Percentiles rank a stretch among this genome's conserved stretches.
phyloP scores from a whole-genome alignment of 768 basidiomycete genomes.

The Trametes gibbosa region DNA sequence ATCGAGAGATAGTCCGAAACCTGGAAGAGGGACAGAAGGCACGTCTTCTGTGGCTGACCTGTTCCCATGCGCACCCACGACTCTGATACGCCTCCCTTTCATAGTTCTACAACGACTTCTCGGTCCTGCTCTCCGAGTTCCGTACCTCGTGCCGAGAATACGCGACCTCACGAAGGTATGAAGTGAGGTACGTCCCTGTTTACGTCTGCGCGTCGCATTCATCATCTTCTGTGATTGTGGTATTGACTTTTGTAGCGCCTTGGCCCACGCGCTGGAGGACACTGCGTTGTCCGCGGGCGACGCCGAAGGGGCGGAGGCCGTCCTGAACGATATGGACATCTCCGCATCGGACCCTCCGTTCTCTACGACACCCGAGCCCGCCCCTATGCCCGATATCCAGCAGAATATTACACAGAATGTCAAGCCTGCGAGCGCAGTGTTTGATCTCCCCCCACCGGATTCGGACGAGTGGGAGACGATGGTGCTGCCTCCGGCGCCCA shows the following conservation, averaged over 20 bases:
- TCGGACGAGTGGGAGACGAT: constrained; percentile 36
- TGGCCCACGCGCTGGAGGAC: constrained; percentile 3
- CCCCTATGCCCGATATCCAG: neutral
- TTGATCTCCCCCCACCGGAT: constrained; percentile 37
- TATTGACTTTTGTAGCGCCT: neutral
- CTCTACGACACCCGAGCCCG: neutral
- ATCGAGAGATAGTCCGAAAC: constrained; percentile 80
- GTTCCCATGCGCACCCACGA: neutral
- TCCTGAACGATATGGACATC: neutral
- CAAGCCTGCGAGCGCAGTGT: neutral
- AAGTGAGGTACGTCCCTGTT: constrained; percentile 59
- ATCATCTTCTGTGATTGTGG: neutral
- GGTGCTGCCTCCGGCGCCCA: constrained; percentile 27
- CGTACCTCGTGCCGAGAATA: constrained; percentile 75
- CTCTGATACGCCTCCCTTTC: neutral
- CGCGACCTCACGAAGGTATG: constrained; percentile 67
- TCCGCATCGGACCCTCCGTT: neutral
- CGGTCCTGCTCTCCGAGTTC: constrained; percentile 67
- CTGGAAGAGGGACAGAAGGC: constrained; percentile 88
- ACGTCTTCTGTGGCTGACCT: constrained; percentile 11
- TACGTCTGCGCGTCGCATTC: neutral
- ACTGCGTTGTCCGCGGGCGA: neutral
- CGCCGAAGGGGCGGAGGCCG: neutral
- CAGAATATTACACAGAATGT: neutral
- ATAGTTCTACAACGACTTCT: constrained; percentile 90